These are phyloP conservation scores for Dictyophora rubrovolvata DNA, from an alignment of 768 basidiomycete species.

Conservation along the genomic window DNA sequence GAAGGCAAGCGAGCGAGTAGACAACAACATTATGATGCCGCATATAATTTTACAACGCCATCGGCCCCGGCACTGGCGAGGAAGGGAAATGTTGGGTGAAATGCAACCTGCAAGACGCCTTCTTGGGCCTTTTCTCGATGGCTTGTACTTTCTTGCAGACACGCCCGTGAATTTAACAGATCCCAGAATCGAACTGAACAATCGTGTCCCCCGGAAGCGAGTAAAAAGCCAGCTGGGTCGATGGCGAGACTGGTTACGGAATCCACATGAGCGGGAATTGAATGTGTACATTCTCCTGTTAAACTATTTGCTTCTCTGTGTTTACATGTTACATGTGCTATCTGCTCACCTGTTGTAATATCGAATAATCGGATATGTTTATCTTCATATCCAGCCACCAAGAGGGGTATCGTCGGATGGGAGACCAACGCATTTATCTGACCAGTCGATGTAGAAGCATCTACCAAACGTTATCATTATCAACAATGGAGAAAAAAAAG, in stretches of 20 bases:
- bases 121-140: slow-evolving; percentile 87
- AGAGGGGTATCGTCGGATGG: slow-evolving; percentile 80
- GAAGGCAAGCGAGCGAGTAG: neutral
- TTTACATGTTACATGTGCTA: neutral
- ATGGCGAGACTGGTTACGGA: slow-evolving; percentile 87
- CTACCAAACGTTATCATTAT: slow-evolving; percentile 25
- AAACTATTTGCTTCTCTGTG: slow-evolving; percentile 2
- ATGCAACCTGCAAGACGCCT: slow-evolving; percentile 82
- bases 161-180: slow-evolving; percentile 64
- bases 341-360: slow-evolving; percentile 59
- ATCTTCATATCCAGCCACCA: slow-evolving; percentile 90
- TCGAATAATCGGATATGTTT: slow-evolving; percentile 89
- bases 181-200: slow-evolving; percentile 96
- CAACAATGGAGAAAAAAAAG: neutral
- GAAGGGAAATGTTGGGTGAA: slow-evolving; percentile 73
- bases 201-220: slow-evolving; percentile 88
- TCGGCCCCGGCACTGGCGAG: slow-evolving; percentile 95
- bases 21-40: slow-evolving; percentile 49
- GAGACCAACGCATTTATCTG: slow-evolving; percentile 83
- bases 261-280: slow-evolving; percentile 85
- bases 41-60: slow-evolving; percentile 86
- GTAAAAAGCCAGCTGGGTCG: slow-evolving; percentile 75
- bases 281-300: slow-evolving; percentile 76
- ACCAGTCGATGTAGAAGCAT: slow-evolving; percentile 56
- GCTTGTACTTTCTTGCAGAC: slow-evolving; percentile 80